Conservation (phyloP, 139 green algal genomes). For the Chlamydomonas urium region DNA sequence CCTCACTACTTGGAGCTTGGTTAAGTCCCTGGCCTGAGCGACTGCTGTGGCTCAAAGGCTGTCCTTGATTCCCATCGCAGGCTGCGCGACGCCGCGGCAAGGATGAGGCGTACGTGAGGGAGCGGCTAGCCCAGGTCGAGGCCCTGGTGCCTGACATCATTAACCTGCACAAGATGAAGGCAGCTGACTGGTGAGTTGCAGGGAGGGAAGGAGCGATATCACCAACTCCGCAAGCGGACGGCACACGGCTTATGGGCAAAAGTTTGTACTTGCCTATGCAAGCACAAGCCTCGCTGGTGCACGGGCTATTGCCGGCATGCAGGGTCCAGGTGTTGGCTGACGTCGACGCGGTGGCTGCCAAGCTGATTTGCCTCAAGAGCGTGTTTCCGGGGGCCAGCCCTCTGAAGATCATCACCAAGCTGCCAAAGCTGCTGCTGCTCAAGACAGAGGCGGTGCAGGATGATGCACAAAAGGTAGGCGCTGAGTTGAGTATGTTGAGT, state of each 20-base stretch:
- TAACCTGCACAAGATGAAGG: conserved; percentile 43
- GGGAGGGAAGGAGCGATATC: too few species aligned
- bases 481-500: not conserved
- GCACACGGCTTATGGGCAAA: too few species aligned
- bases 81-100: conserved; percentile 20
- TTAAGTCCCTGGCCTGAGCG: too few species aligned
- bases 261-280: too few species aligned
- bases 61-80: conserved; percentile 14
- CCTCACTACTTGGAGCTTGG: too few species aligned
- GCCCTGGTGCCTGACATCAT: conserved; percentile 24
- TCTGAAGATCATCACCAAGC: not conserved
- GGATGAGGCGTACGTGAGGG: not conserved
- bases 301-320: not conserved
- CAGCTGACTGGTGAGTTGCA: conserved; percentile 35
- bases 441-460: not conserved
- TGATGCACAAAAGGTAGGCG: conserved; percentile 13
- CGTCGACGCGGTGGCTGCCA: conserved; percentile 12
- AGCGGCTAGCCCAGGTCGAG: conserved; percentile 16
- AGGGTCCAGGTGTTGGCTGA: conserved; percentile 22
- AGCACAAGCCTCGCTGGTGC: too few species aligned
- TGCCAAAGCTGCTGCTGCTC: not conserved
- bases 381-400: not conserved
- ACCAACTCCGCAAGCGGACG: too few species aligned
- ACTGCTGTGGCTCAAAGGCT: too few species aligned
- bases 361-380: conserved; percentile 18